Conservation (phyloP, 2,329 filamentous ascomycete genomes). For the Colletotrichum liriopes region DNA sequence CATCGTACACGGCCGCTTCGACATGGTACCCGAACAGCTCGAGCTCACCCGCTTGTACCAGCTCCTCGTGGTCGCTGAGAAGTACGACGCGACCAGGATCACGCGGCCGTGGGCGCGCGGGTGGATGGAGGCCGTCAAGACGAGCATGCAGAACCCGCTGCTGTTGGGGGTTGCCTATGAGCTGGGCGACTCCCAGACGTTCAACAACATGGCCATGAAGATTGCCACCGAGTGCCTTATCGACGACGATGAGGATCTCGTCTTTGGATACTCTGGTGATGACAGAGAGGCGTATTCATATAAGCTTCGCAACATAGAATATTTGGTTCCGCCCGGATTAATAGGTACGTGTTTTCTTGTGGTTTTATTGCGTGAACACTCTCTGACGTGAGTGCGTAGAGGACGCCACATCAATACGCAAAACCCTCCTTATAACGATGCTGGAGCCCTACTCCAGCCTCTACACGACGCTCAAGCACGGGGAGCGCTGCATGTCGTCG, state of each 20-base stretch:
- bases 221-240: slow-evolving; percentile 46
- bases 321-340: slow-evolving; percentile 10
- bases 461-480: slow-evolving; percentile 6
- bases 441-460: slow-evolving; percentile 26
- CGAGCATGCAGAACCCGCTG: slow-evolving; percentile 41
- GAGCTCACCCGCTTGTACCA: slow-evolving; percentile 47
- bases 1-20: slow-evolving; percentile 51
- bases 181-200: slow-evolving; percentile 47
- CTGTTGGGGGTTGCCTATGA: slow-evolving; percentile 53
- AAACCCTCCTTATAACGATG: slow-evolving; percentile 11
- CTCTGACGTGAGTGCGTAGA: slow-evolving; percentile 3
- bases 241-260: slow-evolving; percentile 28
- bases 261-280: slow-evolving; percentile 22
- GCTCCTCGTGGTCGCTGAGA: slow-evolving; percentile 50
- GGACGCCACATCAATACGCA: slow-evolving; percentile 2
- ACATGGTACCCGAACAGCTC: slow-evolving; percentile 46
- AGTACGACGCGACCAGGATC: slow-evolving; percentile 49
- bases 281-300: slow-evolving; percentile 14
- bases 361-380: no score
- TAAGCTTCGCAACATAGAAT: slow-evolving; percentile 26
- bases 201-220: slow-evolving; percentile 45
- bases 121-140: slow-evolving; percentile 44
- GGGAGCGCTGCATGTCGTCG: slow-evolving; percentile 29
- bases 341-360: neutral
- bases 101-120: slow-evolving; percentile 47